These are phyloP conservation scores for Candida methanosorbosa DNA, from an alignment of 805 yeast species.

Conservation along the genomic window DNA sequence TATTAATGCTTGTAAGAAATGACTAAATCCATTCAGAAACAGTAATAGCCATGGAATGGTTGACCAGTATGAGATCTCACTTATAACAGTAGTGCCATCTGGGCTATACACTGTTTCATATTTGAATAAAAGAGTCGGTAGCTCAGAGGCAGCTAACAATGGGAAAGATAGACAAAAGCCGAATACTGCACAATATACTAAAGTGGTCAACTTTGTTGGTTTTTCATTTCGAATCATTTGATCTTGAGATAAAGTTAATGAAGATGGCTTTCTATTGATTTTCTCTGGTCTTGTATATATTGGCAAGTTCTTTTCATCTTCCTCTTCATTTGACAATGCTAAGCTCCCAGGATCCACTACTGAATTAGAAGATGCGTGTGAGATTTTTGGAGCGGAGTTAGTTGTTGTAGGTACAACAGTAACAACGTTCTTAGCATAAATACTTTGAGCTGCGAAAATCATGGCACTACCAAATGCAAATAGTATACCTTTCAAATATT, in stretches of 20 bases:
- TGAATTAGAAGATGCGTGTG: background rate
- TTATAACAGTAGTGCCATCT: background rate
- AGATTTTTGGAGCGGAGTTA: conserved; percentile 2
- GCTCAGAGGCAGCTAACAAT: conserved; percentile 63
- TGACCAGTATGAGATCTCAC: background rate
- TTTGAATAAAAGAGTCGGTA: conserved; percentile 20
- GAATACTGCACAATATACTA: conserved; percentile 67
- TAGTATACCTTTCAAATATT: conserved; percentile 49
- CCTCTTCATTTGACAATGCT: background rate
- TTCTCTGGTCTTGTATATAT: background rate
- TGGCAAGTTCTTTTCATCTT: background rate
- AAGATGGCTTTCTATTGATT: conserved; percentile 4
- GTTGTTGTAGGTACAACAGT: conserved; percentile 29
- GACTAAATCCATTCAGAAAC: conserved; percentile 62
- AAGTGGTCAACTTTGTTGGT: conserved; percentile 75
- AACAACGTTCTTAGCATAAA: conserved; percentile 76
- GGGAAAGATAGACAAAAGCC: conserved; percentile 70
- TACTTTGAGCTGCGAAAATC: conserved; percentile 78
- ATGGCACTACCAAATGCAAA: conserved; percentile 62
- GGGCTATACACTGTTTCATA: background rate
- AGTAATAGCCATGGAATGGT: conserved; percentile 38
- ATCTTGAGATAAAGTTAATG: background rate
- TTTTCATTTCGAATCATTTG: conserved; percentile 17
- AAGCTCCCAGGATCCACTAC: conserved; percentile 1
- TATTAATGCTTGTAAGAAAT: conserved; percentile 70